phyloP scores from a whole-genome alignment of 2,329 filamentous ascomycete species.

The Colletotrichum sp. region DNA sequence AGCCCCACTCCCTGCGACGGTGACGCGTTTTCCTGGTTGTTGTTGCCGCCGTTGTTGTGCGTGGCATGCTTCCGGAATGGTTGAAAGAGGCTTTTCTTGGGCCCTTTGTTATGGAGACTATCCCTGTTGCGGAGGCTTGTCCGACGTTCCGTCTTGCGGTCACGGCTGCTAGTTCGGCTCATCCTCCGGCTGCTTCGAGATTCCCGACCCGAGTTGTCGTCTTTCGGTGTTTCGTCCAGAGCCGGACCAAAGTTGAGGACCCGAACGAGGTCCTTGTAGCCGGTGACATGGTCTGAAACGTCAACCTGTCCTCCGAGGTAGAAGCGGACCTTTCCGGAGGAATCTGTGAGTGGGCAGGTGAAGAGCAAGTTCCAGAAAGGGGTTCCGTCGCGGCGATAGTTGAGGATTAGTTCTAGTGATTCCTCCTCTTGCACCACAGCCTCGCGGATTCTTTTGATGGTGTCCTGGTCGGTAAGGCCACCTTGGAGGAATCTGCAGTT shows the following conservation, averaged over 20 bases:
- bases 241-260: constrained; percentile 45
- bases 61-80: constrained; percentile 32
- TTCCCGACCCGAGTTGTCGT: neutral
- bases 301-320: constrained; percentile 64
- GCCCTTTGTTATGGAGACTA: constrained; percentile 23
- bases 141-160: constrained; percentile 15
- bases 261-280: constrained; percentile 53
- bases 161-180: constrained; percentile 12
- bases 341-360: constrained; percentile 54
- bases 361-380: constrained; percentile 65
- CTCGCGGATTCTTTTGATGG: constrained; percentile 44
- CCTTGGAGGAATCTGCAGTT: constrained; percentile 58
- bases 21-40: constrained; percentile 4
- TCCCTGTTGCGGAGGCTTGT: constrained; percentile 17
- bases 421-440: constrained; percentile 47
- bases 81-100: constrained; percentile 37
- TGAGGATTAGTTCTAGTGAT: constrained; percentile 54
- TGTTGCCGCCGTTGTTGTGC: constrained; percentile 13
- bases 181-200: constrained; percentile 4
- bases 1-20: neutral
- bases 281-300: constrained; percentile 57
- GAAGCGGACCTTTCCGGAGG: constrained; percentile 51
- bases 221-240: constrained; percentile 4
- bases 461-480: constrained; percentile 45
- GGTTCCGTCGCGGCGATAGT: constrained; percentile 54